Evolutionary conservation across 805 yeast species (phyloP), one percentile per base, ranked within the genome.

Genomic region (Blastobotrys parvus): DNA sequence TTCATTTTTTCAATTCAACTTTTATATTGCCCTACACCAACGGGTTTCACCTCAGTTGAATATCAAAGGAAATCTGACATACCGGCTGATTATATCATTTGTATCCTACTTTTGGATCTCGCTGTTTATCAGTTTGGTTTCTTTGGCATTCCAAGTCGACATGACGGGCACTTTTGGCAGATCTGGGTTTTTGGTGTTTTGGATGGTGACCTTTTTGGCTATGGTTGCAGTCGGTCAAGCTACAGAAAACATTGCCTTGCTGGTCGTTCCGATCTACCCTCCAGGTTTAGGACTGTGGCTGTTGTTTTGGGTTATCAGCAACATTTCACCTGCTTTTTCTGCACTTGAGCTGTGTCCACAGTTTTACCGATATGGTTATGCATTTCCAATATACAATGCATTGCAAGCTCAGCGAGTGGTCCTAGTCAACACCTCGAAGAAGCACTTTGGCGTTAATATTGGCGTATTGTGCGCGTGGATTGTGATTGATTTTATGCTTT

Each of bases 221-320:
- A 78, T 84, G 85, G 64, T 77, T 48, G 85, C 89, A 0, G 81
- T 82, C 29, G 94, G 94, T 45, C 75, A 82, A 35, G 78, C 81
- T 23, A 81, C 79, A 55, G 92, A 84, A 60, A 75, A 80, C 48
- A 63, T 73, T 52, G 77, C 78, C 0, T 56, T 77, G 59, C 25
- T 82, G 4, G 57, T 73, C 5, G 63, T 80, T 38, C 61, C 77
- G 4, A 44, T 66, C 13, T 68, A 69, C 40, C 90, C 92, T 0
- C 86, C 87, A 22, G 52, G 71, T 42, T 50, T 80, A 39, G 88
- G 89, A 0, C 74, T 81, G 53, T 82, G 89, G 87, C 57, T 84
- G 53, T 65, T 82, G 49, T 68, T 74, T 45, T 82, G 84, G 75
- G 88, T 82, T 46, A 71, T 84, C 45, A 37, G 70, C 25, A 84